Conservation (phyloP, 192 early-diverging fungal genomes). For the Coemansia sp. region DNA sequence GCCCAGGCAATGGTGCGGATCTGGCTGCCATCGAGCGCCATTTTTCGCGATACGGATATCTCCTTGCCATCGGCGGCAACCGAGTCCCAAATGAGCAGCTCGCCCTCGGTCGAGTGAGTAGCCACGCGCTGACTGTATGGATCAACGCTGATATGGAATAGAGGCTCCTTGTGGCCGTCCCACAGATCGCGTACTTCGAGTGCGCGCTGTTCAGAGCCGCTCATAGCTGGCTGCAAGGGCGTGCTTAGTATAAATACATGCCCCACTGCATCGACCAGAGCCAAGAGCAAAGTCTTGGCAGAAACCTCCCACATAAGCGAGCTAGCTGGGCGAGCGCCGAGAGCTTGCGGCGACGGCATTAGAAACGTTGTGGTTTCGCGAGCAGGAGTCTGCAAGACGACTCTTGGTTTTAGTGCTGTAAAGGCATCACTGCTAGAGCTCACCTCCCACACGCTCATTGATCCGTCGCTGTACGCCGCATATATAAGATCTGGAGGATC, state of each 20-base stretch:
- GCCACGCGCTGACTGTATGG: conserved; percentile 50
- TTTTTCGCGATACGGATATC: conserved; percentile 27
- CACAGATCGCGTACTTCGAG: conserved; percentile 31
- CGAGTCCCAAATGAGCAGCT: conserved; percentile 52
- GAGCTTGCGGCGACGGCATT: neutral
- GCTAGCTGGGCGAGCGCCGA: neutral
- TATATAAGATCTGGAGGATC: conserved; percentile 8
- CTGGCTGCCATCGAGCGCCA: conserved; percentile 43
- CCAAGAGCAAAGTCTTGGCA: conserved; percentile 3
- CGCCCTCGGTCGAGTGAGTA: conserved; percentile 46
- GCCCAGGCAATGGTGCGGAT: conserved; percentile 56
- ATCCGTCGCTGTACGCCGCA: conserved; percentile 41
- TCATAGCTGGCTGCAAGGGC: neutral
- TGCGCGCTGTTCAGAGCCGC: neutral
- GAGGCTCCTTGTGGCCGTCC: conserved; percentile 50
- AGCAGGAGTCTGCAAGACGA: conserved; percentile 15
- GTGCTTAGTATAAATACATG: conserved; percentile 37
- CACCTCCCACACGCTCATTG: conserved; percentile 37
- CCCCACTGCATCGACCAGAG: conserved; percentile 34
- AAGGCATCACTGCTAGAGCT: neutral
- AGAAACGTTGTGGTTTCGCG: conserved; percentile 1
- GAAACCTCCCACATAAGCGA: conserved; percentile 5
- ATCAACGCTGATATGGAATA: conserved; percentile 56
- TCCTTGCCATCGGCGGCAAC: conserved; percentile 12
- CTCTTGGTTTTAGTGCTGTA: conserved; percentile 2